Base-by-base conservation (phyloP, 2,329 filamentous ascomycete species). In the Clonostachys byssicola region DNA sequence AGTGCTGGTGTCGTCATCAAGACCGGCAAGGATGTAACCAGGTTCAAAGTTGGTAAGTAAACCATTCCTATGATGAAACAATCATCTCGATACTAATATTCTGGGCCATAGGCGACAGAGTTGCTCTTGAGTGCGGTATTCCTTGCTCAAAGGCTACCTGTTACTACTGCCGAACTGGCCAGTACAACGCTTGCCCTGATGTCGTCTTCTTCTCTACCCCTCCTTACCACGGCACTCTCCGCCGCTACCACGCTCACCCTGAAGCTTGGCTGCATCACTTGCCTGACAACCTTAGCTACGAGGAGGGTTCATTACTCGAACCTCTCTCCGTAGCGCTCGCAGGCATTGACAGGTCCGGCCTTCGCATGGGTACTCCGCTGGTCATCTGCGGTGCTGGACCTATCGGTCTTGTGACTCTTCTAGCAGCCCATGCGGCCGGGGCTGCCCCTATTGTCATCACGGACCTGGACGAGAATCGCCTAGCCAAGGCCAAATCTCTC, bases 151-250 rank as follows among this genome's bases (percentile, higher is more conserved):
- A 82, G 53, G 43, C 51, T 9, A 53, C 54, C 1, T 97, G 92
- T 74, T 66, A 71, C 45, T 74, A 82, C 56, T 97, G 92, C 74
- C 87, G 90, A 56, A 75, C 80, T 40, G 92, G 92, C 49, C 80
- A 83, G 57, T 96, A 97, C 75, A 96, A 96, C 66, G 81, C 96
- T 17, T 97, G 92, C 68, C 78, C 81, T 6, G 78, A 88, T 47
- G 96, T 97, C 90, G 73, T 71, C 20, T 97, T 97, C 62, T 92
- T 92, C 23, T 92, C 92, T 2, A 97, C 92, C 13, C 92, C 92
- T n/a, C 92, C 94, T 3, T 85, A 86, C 63, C 86, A 96, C 65
- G 92, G 92, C 42, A 96, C 92, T 1, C 73, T 97, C 46, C 86
- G 91, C 1, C 88, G 89, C 47, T 95, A 92, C 75, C 96, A 92